A percentile compares a stretch with the other conserved stretches of the same genome.
Conservation (phyloP, 78 protist genomes). For the Dictyostelium brefeldianum region DNA sequence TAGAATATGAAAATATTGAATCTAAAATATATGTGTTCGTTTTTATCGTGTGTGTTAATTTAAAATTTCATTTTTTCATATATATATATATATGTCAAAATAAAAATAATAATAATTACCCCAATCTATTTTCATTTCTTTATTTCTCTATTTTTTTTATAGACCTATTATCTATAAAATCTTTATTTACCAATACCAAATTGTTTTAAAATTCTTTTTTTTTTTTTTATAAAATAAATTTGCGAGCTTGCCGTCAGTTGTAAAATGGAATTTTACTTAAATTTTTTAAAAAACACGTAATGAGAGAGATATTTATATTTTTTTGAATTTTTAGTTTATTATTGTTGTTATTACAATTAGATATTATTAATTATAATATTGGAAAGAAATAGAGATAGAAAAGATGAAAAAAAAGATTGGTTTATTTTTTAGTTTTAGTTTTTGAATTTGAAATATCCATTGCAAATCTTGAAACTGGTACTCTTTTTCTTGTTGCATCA, state of each 20-base stretch:
- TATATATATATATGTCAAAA: no score
- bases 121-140: background rate
- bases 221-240: background rate
- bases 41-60: no score
- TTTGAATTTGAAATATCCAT: background rate
- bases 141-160: background rate
- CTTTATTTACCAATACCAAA: background rate
- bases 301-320: background rate
- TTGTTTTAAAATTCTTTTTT: background rate
- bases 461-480: background rate
- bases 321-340: background rate
- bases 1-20: background rate
- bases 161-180: background rate
- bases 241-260: no score
- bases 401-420: no score
- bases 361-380: slow-evolving; percentile 1
- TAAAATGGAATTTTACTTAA: no score
- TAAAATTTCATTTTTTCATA: no score
- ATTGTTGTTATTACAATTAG: background rate
- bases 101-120: background rate
- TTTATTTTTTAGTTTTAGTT: background rate
- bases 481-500: background rate
- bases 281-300: no score
- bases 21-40: no score
- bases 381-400: background rate